Evolutionary conservation across 2,329 filamentous ascomycete genomes (phyloP).

Genomic region (Ascochyta fabae): DNA sequence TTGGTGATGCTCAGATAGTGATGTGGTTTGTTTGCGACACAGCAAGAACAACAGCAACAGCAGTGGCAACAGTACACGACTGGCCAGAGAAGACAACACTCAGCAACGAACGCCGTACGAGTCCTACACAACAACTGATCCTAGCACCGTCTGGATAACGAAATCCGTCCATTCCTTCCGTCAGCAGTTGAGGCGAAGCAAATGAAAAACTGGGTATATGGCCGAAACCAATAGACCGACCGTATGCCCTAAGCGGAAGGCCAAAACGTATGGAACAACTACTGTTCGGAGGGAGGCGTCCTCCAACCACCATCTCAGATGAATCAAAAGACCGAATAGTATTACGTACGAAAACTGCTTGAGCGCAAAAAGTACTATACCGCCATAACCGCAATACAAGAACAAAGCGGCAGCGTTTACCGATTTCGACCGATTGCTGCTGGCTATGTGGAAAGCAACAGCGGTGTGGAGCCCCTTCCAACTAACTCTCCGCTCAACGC

Average conservation of each 20-base stretch:
- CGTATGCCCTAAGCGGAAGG: constrained; percentile 6
- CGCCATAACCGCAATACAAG: background rate
- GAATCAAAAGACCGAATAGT: background rate
- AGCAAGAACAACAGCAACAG: background rate
- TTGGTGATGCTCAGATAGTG: background rate
- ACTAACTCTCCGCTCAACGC: background rate
- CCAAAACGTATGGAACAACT: background rate
- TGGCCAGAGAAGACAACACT: background rate
- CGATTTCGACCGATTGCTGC: background rate
- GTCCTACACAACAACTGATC: background rate
- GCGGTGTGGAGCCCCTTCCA: background rate
- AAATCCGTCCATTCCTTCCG: constrained; percentile 1
- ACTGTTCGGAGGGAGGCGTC: background rate
- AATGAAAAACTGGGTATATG: constrained; percentile 1
- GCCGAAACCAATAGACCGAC: background rate
- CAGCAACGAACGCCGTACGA: constrained; percentile 3
- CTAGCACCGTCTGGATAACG: constrained; percentile 1
- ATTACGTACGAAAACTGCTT: background rate
- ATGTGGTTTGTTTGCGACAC: background rate
- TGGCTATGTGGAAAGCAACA: background rate
- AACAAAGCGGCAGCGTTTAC: background rate
- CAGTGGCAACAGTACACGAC: background rate
- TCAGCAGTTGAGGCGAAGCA: constrained; percentile 11
- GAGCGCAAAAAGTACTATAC: background rate
- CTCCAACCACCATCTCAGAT: background rate